These are phyloP conservation scores for Groenewaldozyma sp. DNA, from an alignment of 1,139 yeast genomes.

Conservation along the genomic window DNA sequence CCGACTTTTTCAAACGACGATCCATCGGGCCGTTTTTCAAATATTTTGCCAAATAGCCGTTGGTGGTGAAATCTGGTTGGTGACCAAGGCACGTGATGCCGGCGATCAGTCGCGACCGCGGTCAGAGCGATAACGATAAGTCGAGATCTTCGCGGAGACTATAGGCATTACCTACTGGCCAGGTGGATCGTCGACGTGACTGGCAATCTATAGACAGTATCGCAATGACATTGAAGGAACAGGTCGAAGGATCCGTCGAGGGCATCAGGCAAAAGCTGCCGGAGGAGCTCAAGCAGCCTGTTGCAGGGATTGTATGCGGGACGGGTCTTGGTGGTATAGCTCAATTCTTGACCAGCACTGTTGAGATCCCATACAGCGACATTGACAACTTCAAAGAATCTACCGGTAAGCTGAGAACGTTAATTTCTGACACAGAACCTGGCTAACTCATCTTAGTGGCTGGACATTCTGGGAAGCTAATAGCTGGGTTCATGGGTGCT, in stretches of 20 bases:
- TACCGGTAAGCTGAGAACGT: slow-evolving; percentile 34
- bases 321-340: slow-evolving; percentile 90
- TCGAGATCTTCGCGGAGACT: too few species aligned
- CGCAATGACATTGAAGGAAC: too few species aligned
- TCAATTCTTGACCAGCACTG: slow-evolving; percentile 36
- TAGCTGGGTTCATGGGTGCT: slow-evolving; percentile 66
- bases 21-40: too few species aligned
- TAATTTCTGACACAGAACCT: neutral
- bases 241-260: slow-evolving; percentile 20
- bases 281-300: slow-evolving; percentile 23
- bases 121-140: too few species aligned
- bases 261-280: slow-evolving; percentile 22
- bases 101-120: too few species aligned
- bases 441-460: slow-evolving; percentile 36
- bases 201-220: too few species aligned
- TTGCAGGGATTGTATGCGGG: slow-evolving; percentile 80
- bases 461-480: slow-evolving; percentile 80
- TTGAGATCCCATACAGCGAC: slow-evolving; percentile 50
- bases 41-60: too few species aligned
- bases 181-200: too few species aligned
- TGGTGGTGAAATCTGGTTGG: too few species aligned
- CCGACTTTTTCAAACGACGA: too few species aligned
- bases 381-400: slow-evolving; percentile 79
- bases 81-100: too few species aligned
- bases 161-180: too few species aligned